phyloP scores from a whole-genome alignment of 2,329 filamentous ascomycete species.

The Verticillium longisporum region DNA sequence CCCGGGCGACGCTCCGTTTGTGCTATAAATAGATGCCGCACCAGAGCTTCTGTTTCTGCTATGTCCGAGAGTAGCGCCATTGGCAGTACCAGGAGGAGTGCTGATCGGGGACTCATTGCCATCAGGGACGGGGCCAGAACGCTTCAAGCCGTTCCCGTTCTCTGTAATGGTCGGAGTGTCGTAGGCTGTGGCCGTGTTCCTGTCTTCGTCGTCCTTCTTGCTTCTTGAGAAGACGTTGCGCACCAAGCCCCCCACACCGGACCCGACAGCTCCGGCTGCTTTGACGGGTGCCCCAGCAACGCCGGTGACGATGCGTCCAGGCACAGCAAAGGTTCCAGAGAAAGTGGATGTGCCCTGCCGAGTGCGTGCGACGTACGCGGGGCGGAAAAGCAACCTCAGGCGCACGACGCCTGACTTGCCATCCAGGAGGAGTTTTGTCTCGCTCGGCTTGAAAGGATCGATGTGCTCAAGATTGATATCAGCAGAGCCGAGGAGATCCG shows the following conservation, averaged over 20 bases:
- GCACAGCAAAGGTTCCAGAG: conserved; percentile 78
- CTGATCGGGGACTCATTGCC: conserved; percentile 13
- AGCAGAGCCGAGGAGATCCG: conserved; percentile 78
- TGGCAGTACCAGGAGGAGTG: conserved; percentile 25
- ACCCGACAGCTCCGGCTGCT: conserved; percentile 74
- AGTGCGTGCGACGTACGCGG: conserved; percentile 80
- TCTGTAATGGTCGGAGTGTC: conserved; percentile 33
- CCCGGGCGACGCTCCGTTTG: conserved; percentile 52
- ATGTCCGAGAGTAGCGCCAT: conserved; percentile 28
- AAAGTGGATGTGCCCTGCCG: conserved; percentile 91
- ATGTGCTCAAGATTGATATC: conserved; percentile 70
- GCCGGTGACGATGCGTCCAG: conserved; percentile 79
- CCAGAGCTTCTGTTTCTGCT: conserved; percentile 51
- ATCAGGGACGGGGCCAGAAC: conserved; percentile 20
- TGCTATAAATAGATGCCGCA: conserved; percentile 61
- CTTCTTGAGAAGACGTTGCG: conserved; percentile 58
- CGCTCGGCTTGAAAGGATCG: conserved; percentile 77
- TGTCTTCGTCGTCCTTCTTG: conserved; percentile 47
- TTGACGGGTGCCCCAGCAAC: conserved; percentile 88
- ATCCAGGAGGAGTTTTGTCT: conserved; percentile 69
- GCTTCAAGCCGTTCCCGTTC: conserved; percentile 34
- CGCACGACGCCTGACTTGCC: conserved; percentile 83
- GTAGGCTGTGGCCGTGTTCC: conserved; percentile 25
- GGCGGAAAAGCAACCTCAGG: conserved; percentile 83
- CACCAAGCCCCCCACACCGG: conserved; percentile 75